Base-by-base conservation (phyloP, 1,139 yeast genomes). In the Taphrina wiesneri region DNA sequence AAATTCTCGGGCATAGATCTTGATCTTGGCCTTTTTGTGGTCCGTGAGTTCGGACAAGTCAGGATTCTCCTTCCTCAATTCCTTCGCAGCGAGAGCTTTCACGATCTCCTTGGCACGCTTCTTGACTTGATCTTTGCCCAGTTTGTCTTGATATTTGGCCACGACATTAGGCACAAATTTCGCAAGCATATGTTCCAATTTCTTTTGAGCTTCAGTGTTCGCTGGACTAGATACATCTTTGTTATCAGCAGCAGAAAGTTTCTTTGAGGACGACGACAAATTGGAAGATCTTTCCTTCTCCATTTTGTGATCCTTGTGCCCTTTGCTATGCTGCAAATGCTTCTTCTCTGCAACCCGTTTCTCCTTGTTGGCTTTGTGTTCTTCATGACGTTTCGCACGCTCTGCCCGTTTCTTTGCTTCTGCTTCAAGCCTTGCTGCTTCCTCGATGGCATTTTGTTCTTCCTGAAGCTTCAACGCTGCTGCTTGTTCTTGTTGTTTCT, bases 81-180 rank as follows among this genome's bases (percentile, higher is more conserved):
- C 73, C 65, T 72, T 72, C 30, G 68, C 71, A 4, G 71, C 72
- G 28, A 72, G 67, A 26, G 70, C 67, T 64, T 69, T 63, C 69
- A 72, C 70, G 70, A 69, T 71, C 5, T 91, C 97, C 70, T 85
- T 83, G 1, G 97, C 90, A 75, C 93, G 88, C 41, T 83, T 82
- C 76, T 91, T 93, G 64, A 90, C 75, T 67, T 85, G 82, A 3
- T 88, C 96, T 69, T 85, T 85, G 1, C 91, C 93, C 26, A 92
- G 80, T 67, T 84, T 85, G 28, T 69, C 69, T 1, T 79, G 75
- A 74, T 87, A 85, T 71, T 84, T 84, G 70, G 86, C 86, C 63
- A 92, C 80, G 72, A 88, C 77, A 73, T 91, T 91, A 2, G 98
- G 97, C 21, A 93, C 88, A 72, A 84, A 81, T 28, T 82, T 77